Percentiles rank a stretch among this genome's conserved stretches.
These are phyloP conservation scores for Schwanniomyces sp. DNA, from an alignment of 805 yeast species.

Conservation along the genomic window DNA sequence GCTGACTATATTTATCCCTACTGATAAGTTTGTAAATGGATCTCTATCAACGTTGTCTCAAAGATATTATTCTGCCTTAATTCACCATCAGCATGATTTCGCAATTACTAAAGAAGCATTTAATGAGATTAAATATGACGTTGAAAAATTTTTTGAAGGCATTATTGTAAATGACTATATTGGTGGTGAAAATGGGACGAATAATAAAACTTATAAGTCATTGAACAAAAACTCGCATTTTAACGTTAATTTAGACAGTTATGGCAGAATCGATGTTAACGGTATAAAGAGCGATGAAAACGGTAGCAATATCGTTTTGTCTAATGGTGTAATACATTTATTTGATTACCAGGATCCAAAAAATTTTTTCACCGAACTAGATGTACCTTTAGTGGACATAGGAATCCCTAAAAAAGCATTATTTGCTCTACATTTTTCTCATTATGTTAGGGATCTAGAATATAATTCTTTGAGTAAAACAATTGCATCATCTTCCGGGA, in stretches of 20 bases:
- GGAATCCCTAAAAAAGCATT: slow-evolving; percentile 33
- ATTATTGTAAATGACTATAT: slow-evolving; percentile 26
- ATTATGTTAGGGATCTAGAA: slow-evolving; percentile 68
- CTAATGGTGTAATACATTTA: slow-evolving; percentile 37
- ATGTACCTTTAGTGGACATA: slow-evolving; percentile 22
- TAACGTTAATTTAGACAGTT: slow-evolving; percentile 7
- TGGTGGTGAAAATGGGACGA: slow-evolving; percentile 30
- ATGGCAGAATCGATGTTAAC: slow-evolving; percentile 19
- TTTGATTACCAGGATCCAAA: slow-evolving; percentile 16
- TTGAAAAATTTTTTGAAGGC: slow-evolving; percentile 21
- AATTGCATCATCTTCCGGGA: slow-evolving; percentile 50
- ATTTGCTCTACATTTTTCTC: slow-evolving; percentile 48
- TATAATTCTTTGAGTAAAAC: slow-evolving; percentile 56
- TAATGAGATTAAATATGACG: slow-evolving; percentile 29
- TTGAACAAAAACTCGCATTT: slow-evolving; percentile 11
- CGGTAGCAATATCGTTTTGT: slow-evolving; percentile 15
- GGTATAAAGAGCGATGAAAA: slow-evolving; percentile 13
- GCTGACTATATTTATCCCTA: slow-evolving; percentile 34
- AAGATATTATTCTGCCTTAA: slow-evolving; percentile 28
- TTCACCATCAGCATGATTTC: slow-evolving; percentile 14
- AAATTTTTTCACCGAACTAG: slow-evolving; percentile 20
- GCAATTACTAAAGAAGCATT: slow-evolving; percentile 30
- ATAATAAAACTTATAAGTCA: slow-evolving; percentile 5
- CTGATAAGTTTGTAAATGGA: slow-evolving; percentile 23
- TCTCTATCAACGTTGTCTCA: slow-evolving; percentile 26